These are phyloP conservation scores for Aspergillus asperescens DNA, from an alignment of 495 filamentous ascomycete species.

Conservation along the genomic window DNA sequence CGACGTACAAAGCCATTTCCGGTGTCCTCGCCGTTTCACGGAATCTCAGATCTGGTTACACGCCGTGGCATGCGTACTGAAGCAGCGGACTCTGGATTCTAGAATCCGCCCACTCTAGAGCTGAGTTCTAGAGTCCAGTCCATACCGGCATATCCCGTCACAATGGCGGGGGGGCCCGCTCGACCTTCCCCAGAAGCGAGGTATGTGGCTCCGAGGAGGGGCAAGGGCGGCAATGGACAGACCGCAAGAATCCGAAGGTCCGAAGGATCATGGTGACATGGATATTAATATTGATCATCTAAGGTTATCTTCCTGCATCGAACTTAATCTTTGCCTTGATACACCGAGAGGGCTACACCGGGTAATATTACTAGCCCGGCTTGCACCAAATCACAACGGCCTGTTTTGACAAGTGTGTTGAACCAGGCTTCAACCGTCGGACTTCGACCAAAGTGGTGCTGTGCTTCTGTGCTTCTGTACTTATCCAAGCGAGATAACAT, in stretches of 20 bases:
- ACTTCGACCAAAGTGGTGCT: neutral
- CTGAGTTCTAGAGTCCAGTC: neutral
- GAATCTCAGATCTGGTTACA: slow-evolving; percentile 11
- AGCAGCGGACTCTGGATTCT: neutral
- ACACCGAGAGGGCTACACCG: slow-evolving; percentile 1
- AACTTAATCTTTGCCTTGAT: neutral
- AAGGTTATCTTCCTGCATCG: slow-evolving; percentile 14
- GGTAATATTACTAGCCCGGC: neutral
- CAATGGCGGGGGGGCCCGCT: neutral
- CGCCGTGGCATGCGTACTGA: neutral
- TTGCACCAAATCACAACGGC: neutral
- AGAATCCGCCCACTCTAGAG: neutral
- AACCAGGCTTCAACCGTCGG: neutral
- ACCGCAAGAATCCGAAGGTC: neutral
- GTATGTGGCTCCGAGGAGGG: neutral
- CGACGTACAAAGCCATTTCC: too few relatives aligned
- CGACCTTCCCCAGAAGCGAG: slow-evolving; percentile 1
- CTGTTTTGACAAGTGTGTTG: neutral
- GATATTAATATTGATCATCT: neutral
- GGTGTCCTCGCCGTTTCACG: neutral
- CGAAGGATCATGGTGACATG: neutral
- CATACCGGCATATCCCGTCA: too few relatives aligned
- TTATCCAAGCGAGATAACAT: neutral
- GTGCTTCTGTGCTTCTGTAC: neutral
- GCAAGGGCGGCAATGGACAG: neutral